phyloP scores from a whole-genome alignment of 2,329 filamentous ascomycete species.

The Dactylellina parvicollis region DNA sequence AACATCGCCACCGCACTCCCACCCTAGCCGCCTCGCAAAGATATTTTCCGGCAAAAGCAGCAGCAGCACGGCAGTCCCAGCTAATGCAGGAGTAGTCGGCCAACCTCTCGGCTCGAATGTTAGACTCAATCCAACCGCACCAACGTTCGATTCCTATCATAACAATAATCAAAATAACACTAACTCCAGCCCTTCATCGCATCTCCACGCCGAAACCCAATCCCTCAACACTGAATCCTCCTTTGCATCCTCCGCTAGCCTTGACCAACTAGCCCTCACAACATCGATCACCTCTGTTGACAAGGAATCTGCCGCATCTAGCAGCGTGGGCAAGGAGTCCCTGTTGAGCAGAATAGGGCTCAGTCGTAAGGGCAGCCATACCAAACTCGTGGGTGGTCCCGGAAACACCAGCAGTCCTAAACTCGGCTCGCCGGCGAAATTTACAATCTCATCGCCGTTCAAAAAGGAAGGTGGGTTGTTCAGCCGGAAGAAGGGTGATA shows the following conservation, averaged over 20 bases:
- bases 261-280: conserved; percentile 36
- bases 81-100: conserved; percentile 57
- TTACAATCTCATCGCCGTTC: conserved; percentile 57
- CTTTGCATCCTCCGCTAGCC: conserved; percentile 47
- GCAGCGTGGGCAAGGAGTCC: conserved; percentile 52
- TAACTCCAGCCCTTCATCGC: conserved; percentile 31
- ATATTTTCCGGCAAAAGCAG: conserved; percentile 51
- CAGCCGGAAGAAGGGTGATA: conserved; percentile 54
- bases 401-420: conserved; percentile 49
- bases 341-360: conserved; percentile 55
- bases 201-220: conserved; percentile 45
- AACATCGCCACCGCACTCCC: conserved; percentile 49
- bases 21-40: conserved; percentile 43
- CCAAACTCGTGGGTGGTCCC: conserved; percentile 39
- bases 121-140: conserved; percentile 85
- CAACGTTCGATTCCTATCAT: conserved; percentile 72
- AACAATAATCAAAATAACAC: conserved; percentile 12
- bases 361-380: conserved; percentile 55
- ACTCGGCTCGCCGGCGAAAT: conserved; percentile 57
- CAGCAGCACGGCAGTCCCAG: conserved; percentile 57
- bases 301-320: conserved; percentile 49
- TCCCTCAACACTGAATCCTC: conserved; percentile 50
- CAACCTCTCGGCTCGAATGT: conserved; percentile 64
- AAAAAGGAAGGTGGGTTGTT: conserved; percentile 58
- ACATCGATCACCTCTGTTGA: conserved; percentile 35